Conservation (phyloP, 768 basidiomycete species). For the Suillus fuscotomentosus region DNA sequence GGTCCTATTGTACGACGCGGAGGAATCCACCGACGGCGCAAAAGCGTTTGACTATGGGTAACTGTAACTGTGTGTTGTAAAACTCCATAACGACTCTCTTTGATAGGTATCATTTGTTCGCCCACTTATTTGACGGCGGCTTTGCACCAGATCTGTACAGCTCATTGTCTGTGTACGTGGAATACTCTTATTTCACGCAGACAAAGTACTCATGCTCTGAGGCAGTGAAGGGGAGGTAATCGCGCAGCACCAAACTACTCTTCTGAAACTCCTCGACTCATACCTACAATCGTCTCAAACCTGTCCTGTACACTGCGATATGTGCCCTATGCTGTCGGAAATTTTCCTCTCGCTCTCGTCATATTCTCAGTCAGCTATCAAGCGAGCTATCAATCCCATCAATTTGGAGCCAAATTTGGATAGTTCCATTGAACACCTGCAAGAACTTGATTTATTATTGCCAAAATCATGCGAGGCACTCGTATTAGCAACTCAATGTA, state of each 20-base stretch:
- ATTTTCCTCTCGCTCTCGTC: slow-evolving; percentile 59
- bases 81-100: slow-evolving; percentile 13
- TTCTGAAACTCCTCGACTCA: slow-evolving; percentile 86
- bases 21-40: slow-evolving; percentile 61
- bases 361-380: slow-evolving; percentile 56
- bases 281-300: slow-evolving; percentile 61
- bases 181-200: background rate
- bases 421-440: slow-evolving; percentile 15
- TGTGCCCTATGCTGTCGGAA: slow-evolving; percentile 59
- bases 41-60: slow-evolving; percentile 80
- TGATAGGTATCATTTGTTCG: slow-evolving; percentile 62
- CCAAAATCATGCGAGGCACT: slow-evolving; percentile 81
- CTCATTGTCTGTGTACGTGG: slow-evolving; percentile 58
- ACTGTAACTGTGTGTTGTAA: slow-evolving; percentile 1
- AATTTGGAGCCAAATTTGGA: slow-evolving; percentile 10
- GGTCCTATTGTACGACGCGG: slow-evolving; percentile 65
- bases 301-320: slow-evolving; percentile 36
- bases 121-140: slow-evolving; percentile 59
- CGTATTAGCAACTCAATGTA: slow-evolving; percentile 75
- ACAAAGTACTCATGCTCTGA: slow-evolving; percentile 15
- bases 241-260: slow-evolving; percentile 81
- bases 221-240: slow-evolving; percentile 67
- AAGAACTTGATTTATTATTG: slow-evolving; percentile 63
- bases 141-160: slow-evolving; percentile 59
- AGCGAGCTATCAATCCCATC: slow-evolving; percentile 39